A percentile compares a stretch with the other conserved stretches of the same genome.
Evolutionary conservation across 306 rosid genomes (phyloP).

Genomic region (Inga oerstediana): DNA sequence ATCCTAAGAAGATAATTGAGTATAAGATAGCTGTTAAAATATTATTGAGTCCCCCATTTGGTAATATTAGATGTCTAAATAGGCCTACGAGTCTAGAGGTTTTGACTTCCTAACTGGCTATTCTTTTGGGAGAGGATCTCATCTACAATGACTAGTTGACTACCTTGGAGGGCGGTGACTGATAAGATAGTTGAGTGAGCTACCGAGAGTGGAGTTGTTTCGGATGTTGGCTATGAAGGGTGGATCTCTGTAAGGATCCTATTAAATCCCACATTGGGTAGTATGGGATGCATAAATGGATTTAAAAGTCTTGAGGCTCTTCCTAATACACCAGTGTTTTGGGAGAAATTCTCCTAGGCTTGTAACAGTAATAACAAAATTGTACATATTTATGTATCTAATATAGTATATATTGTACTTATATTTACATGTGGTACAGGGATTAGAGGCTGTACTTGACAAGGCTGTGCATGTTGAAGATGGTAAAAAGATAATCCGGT

Average conservation of each 20-base stretch:
- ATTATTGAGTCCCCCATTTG: neutral
- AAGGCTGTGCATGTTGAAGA: constrained; percentile 96
- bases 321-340: neutral
- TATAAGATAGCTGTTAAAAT: neutral
- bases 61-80: neutral
- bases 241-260: neutral
- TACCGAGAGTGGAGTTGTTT: neutral
- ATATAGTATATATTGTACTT: constrained; percentile 10
- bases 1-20: neutral
- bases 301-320: neutral
- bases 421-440: constrained; percentile 58
- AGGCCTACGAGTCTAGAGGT: neutral
- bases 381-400: constrained; percentile 21
- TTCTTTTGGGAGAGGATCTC: neutral
- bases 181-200: neutral
- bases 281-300: neutral
- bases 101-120: neutral
- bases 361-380: neutral
- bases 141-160: neutral
- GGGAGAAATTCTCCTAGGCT: neutral
- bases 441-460: constrained; percentile 97
- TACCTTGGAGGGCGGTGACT: neutral
- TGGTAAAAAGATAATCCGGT: constrained; percentile 96
- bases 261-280: neutral
- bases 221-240: neutral